phyloP scores from a whole-genome alignment of 2,329 filamentous ascomycete species.

The Diaporthe citri region DNA sequence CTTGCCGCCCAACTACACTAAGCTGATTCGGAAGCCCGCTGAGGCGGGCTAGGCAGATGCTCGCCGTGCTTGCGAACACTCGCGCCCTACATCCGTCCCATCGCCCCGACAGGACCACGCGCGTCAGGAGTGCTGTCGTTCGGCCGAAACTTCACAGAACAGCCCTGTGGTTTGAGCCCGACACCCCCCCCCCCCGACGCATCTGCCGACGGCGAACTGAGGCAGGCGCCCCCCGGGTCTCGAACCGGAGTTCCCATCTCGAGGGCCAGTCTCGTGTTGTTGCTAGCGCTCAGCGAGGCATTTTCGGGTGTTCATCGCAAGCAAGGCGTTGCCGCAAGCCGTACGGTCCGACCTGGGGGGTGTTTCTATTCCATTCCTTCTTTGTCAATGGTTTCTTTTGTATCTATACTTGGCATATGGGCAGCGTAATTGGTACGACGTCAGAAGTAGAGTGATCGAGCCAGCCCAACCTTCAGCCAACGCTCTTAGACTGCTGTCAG shows the following conservation, averaged over 20 bases:
- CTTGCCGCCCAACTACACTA: neutral
- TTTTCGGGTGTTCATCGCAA: neutral
- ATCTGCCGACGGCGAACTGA: neutral
- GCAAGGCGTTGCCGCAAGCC: neutral
- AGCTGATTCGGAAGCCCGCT: neutral
- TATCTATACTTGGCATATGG: neutral
- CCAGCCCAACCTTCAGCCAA: constrained; percentile 8
- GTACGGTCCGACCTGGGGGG: neutral
- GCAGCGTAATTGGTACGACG: neutral
- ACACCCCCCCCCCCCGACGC: neutral
- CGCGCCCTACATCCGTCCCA: neutral
- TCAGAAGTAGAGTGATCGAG: constrained; percentile 8
- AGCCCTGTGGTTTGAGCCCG: constrained; percentile 22
- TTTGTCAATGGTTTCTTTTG: neutral
- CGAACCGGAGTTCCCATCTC: neutral
- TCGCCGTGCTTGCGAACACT: constrained; percentile 12
- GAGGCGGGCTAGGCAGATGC: neutral
- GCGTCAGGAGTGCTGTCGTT: constrained; percentile 2
- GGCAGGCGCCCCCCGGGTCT: constrained; percentile 6
- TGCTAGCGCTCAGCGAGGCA: constrained; percentile 9
- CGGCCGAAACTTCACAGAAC: constrained; percentile 2
- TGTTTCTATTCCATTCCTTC: neutral
- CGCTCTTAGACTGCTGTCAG: constrained; percentile 18
- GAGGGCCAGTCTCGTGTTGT: constrained; percentile 2
- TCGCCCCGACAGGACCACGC: neutral